A percentile compares a stretch with the other conserved stretches of the same genome.
Evolutionary conservation across 306 rosid species (phyloP).

Genomic region (Glycine latifolia): DNA sequence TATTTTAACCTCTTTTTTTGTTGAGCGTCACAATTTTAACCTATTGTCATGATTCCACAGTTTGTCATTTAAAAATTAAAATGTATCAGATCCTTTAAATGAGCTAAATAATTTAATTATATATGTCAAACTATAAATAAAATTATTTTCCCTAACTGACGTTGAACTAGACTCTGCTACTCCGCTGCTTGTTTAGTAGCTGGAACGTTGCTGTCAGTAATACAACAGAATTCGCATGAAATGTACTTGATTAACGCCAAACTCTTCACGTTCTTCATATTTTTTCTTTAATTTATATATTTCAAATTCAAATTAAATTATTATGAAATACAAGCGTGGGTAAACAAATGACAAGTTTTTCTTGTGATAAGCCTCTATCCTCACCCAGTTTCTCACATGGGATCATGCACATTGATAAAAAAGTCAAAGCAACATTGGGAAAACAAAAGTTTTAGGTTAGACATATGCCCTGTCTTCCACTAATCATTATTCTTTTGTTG

Average conservation of each 20-base stretch:
- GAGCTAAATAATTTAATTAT: background rate
- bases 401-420: conserved; percentile 30
- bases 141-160: background rate
- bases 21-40: background rate
- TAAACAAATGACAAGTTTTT: background rate
- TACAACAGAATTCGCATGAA: conserved; percentile 33
- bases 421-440: conserved; percentile 51
- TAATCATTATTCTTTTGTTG: conserved; percentile 46
- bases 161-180: too few relatives aligned
- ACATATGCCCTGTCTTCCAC: conserved; percentile 54
- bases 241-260: background rate
- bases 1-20: too few relatives aligned
- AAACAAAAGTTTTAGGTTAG: conserved; percentile 37
- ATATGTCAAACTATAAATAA: background rate
- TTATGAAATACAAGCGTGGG: background rate
- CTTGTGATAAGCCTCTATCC: background rate
- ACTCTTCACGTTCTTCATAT: background rate
- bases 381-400: conserved; percentile 33
- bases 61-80: too few relatives aligned
- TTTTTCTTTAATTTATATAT: background rate
- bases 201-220: background rate
- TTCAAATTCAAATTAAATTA: background rate
- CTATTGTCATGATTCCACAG: background rate
- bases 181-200: too few relatives aligned
- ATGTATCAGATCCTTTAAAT: background rate